Percentiles rank a stretch among this genome's conserved stretches.
These are phyloP conservation scores for Plasmodium knowlesi DNA, from an alignment of 169 alveolate species.

Conservation along the genomic window DNA sequence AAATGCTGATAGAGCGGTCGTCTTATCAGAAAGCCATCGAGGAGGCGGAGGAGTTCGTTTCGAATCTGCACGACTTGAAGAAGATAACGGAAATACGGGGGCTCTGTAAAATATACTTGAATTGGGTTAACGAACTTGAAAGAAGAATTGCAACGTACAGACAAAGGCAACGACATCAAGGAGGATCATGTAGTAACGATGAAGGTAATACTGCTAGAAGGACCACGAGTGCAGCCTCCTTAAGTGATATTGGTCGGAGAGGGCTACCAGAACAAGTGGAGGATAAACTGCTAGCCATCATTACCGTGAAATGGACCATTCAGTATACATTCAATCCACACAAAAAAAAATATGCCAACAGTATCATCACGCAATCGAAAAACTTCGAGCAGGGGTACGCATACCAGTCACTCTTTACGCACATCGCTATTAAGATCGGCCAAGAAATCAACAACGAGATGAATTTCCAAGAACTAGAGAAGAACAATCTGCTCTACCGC, in stretches of 20 bases:
- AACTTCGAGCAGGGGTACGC: slow-evolving; percentile 70
- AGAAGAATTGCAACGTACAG: slow-evolving; percentile 14
- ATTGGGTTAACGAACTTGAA: slow-evolving; percentile 69
- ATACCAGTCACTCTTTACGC: slow-evolving; percentile 82
- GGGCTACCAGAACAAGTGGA: slow-evolving; percentile 35
- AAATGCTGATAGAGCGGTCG: slow-evolving; percentile 78
- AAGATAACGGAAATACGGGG: slow-evolving; percentile 71
- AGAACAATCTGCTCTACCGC: slow-evolving; percentile 23
- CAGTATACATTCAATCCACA: slow-evolving; percentile 84
- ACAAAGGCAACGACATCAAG: slow-evolving; percentile 25
- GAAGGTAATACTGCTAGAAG: background rate
- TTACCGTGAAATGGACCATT: slow-evolving; percentile 80
- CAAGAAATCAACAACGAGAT: slow-evolving; percentile 82
- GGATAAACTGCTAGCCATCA: slow-evolving; percentile 43
- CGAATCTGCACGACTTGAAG: slow-evolving; percentile 58
- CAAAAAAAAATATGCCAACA: slow-evolving; percentile 75
- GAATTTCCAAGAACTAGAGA: slow-evolving; percentile 40
- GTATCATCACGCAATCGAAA: slow-evolving; percentile 77
- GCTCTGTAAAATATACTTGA: slow-evolving; percentile 61
- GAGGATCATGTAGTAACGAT: background rate
- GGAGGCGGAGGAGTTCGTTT: slow-evolving; percentile 74
- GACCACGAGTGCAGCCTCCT: background rate
- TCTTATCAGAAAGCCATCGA: slow-evolving; percentile 71
- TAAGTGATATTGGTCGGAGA: background rate
- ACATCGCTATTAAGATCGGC: slow-evolving; percentile 83